Evolutionary conservation across 768 basidiomycete genomes (phyloP).

Genomic region (Tephrocybe rancida): DNA sequence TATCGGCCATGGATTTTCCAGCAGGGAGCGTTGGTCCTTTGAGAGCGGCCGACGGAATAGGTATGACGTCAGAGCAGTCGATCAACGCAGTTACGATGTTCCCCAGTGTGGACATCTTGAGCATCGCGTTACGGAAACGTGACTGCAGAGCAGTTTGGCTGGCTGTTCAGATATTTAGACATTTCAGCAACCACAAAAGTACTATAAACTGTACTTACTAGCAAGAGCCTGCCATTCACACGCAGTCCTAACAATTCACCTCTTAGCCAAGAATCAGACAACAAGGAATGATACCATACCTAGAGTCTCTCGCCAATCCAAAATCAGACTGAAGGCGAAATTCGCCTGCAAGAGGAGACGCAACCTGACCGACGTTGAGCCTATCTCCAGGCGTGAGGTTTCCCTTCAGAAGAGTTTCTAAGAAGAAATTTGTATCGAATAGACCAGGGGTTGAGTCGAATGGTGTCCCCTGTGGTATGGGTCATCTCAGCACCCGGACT

Average conservation of each 20-base stretch:
- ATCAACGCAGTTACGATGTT: slow-evolving; percentile 20
- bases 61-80: slow-evolving; percentile 32
- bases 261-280: background rate
- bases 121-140: slow-evolving; percentile 32
- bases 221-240: slow-evolving; percentile 43
- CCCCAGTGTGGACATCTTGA: slow-evolving; percentile 33
- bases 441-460: slow-evolving; percentile 31
- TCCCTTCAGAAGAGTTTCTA: slow-evolving; percentile 32
- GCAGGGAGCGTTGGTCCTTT: slow-evolving; percentile 27
- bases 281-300: slow-evolving; percentile 8
- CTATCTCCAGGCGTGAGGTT: slow-evolving; percentile 25
- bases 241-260: slow-evolving; percentile 27
- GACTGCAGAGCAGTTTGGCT: slow-evolving; percentile 24
- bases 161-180: slow-evolving; percentile 8
- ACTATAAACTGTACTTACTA: slow-evolving; percentile 13
- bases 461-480: slow-evolving; percentile 20
- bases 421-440: slow-evolving; percentile 34
- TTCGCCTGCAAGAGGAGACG: slow-evolving; percentile 26
- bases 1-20: slow-evolving; percentile 27
- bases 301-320: slow-evolving; percentile 24
- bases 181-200: background rate
- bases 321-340: slow-evolving; percentile 32
- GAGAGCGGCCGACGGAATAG: slow-evolving; percentile 11
- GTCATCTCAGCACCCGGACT: too few species aligned
- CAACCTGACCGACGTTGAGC: slow-evolving; percentile 23